Evolutionary conservation across 192 early-diverging fungal genomes (phyloP).

Genomic region (Coemansia sp.): DNA sequence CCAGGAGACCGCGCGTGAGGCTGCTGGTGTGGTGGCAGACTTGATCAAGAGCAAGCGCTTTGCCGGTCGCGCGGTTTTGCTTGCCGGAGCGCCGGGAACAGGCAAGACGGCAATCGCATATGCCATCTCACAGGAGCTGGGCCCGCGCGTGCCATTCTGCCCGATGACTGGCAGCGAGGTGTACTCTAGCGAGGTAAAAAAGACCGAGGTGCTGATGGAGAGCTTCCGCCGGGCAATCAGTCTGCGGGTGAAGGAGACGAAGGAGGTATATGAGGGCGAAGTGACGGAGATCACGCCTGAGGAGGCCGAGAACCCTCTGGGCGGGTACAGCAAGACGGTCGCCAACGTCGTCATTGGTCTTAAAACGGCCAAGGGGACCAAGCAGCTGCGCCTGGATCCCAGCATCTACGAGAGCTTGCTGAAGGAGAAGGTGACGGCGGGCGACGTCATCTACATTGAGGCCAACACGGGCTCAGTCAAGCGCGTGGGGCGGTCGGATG

Average conservation of each 20-base stretch:
- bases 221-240: conserved; percentile 97
- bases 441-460: conserved; percentile 99
- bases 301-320: conserved; percentile 96
- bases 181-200: conserved; percentile 96
- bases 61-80: conserved; percentile 91
- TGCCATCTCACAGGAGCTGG: conserved; percentile 94
- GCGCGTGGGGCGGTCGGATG: conserved; percentile 94
- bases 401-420: conserved; percentile 95
- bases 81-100: conserved; percentile 95
- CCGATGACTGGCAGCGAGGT: conserved; percentile 99
- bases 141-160: conserved; percentile 97
- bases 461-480: conserved; percentile 97
- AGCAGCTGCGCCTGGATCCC: conserved; percentile 95
- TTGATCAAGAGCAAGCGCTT: conserved; percentile 94
- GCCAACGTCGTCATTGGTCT: conserved; percentile 94
- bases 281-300: conserved; percentile 96
- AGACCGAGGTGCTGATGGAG: conserved; percentile 99
- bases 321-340: conserved; percentile 96
- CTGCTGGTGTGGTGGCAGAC: conserved; percentile 90
- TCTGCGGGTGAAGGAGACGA: conserved; percentile 95
- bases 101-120: conserved; percentile 98
- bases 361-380: conserved; percentile 98
- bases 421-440: conserved; percentile 94
- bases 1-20: conserved; percentile 95
- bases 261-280: conserved; percentile 99